Base-by-base conservation (phyloP, 2,329 filamentous ascomycete species). In the Byssochlamys sp. region DNA sequence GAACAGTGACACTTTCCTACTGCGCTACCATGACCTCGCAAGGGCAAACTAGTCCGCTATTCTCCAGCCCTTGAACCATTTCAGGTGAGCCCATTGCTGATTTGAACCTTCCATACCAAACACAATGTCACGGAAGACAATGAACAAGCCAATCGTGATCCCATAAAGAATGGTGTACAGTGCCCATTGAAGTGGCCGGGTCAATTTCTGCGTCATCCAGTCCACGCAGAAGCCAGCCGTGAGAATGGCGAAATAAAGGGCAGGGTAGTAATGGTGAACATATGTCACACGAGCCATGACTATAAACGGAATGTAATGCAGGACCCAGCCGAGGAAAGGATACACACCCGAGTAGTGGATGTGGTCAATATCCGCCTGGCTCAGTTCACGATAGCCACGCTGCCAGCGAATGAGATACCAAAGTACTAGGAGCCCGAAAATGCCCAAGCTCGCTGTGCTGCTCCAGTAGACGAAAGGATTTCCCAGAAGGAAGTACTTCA, bases 261-360 rank as follows among this genome's bases (percentile, higher is more conserved):
- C 94, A 10, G 94, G 94, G 75, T 97, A 99, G 80, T 99, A 99
- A 78, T 99, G 94, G 75, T 99, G 94, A 56, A 99, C 94, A 69
- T 99, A 99, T 14, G 94, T 99, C 60, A 99, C 94, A 81, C 94
- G 90, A 10, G 91, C 94, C 95, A 99, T 99, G 69, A 94, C 85
- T 67, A 96, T 84, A 75, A 97, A 99, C 0, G 94, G 94, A 61
- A 96, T 77, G 73, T 96, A 99, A 77, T 99, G 94, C 53, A 99
- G 81, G 75, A 96, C 86, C 94, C 94, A 99, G 61, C 94, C 94
- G 57, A 94, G 82, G 57, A 92, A 80, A 7, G 94, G 92, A 74
- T 99, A 99, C 58, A 99, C 71, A 53, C 89, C 94, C 10, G 91
- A 82, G 74, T 96, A 97, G 75, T 96, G 91, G 69, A 99, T 92